phyloP scores from a whole-genome alignment of 345 rosid genomes.

The Gossypium herbaceum region DNA sequence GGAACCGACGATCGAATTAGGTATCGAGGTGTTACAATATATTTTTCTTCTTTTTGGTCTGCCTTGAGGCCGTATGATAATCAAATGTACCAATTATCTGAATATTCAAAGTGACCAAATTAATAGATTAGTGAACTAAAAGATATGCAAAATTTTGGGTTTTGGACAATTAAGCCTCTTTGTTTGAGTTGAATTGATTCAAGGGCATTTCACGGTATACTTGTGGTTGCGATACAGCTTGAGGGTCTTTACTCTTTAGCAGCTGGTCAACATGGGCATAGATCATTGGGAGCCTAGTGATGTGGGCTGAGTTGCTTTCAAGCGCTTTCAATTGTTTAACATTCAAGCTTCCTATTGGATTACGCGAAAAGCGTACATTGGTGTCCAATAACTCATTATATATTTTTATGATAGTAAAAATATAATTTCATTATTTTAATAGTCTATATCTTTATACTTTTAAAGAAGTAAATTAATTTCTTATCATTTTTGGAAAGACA shows the following conservation, averaged over 20 bases:
- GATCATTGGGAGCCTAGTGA: neutral
- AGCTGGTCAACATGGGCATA: neutral
- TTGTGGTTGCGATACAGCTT: neutral
- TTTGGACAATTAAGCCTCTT: constrained; percentile 1
- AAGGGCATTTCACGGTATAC: neutral
- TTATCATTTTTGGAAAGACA: fast-evolving
- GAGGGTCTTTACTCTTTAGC: neutral
- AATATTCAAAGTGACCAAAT: neutral
- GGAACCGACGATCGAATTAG: too few relatives aligned
- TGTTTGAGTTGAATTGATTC: neutral
- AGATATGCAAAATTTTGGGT: neutral
- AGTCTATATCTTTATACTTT: fast-evolving
- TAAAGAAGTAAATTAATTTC: too few relatives aligned
- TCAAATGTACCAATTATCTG: too few relatives aligned
- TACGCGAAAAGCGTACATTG: neutral
- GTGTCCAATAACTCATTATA: neutral
- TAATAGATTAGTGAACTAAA: neutral
- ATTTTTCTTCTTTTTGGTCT: too few relatives aligned
- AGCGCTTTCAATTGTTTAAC: neutral
- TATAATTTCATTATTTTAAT: fast-evolving
- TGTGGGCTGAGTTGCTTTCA: neutral
- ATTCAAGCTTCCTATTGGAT: constrained; percentile 5
- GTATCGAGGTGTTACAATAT: too few relatives aligned
- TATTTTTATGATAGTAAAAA: too few relatives aligned
- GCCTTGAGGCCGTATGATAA: too few relatives aligned